phyloP scores from a whole-genome alignment of 768 basidiomycete genomes.

The Trametopsis cervina region DNA sequence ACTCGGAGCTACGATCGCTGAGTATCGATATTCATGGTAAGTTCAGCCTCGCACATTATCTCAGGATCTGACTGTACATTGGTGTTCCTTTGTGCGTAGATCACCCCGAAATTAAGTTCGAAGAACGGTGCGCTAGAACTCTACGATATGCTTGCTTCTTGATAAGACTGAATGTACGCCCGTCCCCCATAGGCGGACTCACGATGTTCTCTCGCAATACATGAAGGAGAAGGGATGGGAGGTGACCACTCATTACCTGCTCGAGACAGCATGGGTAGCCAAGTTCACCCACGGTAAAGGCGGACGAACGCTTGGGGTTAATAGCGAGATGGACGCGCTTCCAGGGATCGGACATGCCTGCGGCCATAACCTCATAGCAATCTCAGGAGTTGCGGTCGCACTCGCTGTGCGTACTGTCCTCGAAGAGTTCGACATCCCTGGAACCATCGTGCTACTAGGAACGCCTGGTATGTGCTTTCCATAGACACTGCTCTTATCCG shows the following conservation, averaged over 20 bases:
- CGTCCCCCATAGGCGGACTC: constrained; percentile 55
- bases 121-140: constrained; percentile 45
- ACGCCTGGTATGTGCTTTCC: constrained; percentile 54
- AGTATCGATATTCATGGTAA: constrained; percentile 71
- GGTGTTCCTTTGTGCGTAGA: constrained; percentile 29
- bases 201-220: constrained; percentile 62
- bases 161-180: too few relatives aligned
- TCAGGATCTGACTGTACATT: background rate
- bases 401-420: constrained; percentile 58
- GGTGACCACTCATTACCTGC: constrained; percentile 51
- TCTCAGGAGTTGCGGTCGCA: constrained; percentile 67
- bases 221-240: constrained; percentile 60
- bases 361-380: constrained; percentile 80
- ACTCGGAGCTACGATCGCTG: constrained; percentile 46
- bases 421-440: constrained; percentile 52
- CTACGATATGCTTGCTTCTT: too few relatives aligned
- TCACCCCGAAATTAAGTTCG: constrained; percentile 61
- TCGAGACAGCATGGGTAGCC: constrained; percentile 74
- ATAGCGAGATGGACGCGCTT: constrained; percentile 62
- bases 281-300: constrained; percentile 59
- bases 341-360: constrained; percentile 56
- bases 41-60: constrained; percentile 6
- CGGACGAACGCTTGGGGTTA: constrained; percentile 67
- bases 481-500: too few relatives aligned
- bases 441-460: constrained; percentile 67